phyloP scores from a whole-genome alignment of 1,284 basidiomycete genomes.

The Blastosporella zonata region DNA sequence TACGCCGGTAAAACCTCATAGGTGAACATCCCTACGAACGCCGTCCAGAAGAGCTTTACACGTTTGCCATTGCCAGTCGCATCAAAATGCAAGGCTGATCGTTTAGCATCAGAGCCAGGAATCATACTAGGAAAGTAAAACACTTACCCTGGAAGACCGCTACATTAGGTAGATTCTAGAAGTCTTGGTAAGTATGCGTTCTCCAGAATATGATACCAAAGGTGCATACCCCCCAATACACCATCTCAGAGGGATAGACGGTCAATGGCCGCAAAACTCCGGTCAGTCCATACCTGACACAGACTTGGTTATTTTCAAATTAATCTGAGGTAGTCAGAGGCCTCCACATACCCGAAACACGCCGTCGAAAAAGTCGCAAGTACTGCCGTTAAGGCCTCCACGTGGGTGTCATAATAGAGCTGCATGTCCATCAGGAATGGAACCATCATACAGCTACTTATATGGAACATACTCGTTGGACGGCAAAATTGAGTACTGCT shows the following conservation, averaged over 20 bases:
- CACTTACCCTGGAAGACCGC: slow-evolving; percentile 58
- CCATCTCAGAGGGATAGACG: slow-evolving; percentile 70
- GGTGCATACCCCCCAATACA: slow-evolving; percentile 54
- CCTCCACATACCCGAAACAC: slow-evolving; percentile 55
- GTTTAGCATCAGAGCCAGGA: slow-evolving; percentile 13
- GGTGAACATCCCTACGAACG: slow-evolving; percentile 52
- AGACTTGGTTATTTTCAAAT: neutral
- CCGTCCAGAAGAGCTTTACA: slow-evolving; percentile 60
- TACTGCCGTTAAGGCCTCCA: slow-evolving; percentile 54
- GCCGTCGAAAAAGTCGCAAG: slow-evolving; percentile 65
- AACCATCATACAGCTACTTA: too few species aligned
- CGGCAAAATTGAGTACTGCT: slow-evolving; percentile 58
- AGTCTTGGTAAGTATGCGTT: neutral
- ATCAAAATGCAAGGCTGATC: slow-evolving; percentile 51
- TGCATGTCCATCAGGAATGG: slow-evolving; percentile 19
- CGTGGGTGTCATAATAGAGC: slow-evolving; percentile 59
- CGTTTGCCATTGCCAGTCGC: slow-evolving; percentile 45
- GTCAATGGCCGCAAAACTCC: slow-evolving; percentile 56
- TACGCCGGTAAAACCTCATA: slow-evolving; percentile 60
- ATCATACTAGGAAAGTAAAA: neutral
- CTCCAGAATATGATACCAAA: neutral
- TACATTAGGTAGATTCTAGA: slow-evolving; percentile 54
- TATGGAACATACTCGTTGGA: slow-evolving; percentile 46
- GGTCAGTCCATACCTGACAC: slow-evolving; percentile 51
- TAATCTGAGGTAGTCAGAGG: neutral